These are phyloP conservation scores for Zygosaccharomyces sapae DNA, from an alignment of 1,139 yeast genomes.

Conservation along the genomic window DNA sequence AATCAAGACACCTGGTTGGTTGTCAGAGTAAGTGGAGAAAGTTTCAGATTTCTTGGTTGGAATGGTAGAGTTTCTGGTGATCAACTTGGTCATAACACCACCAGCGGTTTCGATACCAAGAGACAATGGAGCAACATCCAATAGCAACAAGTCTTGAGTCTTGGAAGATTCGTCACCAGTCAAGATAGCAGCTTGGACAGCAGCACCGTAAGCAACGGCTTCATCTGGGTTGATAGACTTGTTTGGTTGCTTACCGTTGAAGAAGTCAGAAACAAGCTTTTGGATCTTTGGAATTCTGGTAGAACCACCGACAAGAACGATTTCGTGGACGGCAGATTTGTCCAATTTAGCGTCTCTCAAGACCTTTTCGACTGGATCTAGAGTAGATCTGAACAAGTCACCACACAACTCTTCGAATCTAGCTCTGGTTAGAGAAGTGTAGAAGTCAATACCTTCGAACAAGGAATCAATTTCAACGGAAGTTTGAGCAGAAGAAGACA, in stretches of 20 bases:
- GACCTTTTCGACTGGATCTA: slow-evolving; percentile 83
- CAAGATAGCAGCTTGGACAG: slow-evolving; percentile 94
- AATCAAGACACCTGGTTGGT: slow-evolving; percentile 91
- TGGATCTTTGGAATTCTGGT: slow-evolving; percentile 94
- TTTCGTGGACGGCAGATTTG: slow-evolving; percentile 77
- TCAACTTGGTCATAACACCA: slow-evolving; percentile 89
- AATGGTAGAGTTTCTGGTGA: slow-evolving; percentile 86
- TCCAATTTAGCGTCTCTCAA: slow-evolving; percentile 75
- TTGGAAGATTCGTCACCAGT: slow-evolving; percentile 66
- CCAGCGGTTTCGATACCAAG: slow-evolving; percentile 94
- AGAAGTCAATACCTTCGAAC: slow-evolving; percentile 90
- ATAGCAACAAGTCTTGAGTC: slow-evolving; percentile 78
- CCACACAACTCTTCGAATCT: slow-evolving; percentile 87
- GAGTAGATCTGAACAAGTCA: slow-evolving; percentile 76
- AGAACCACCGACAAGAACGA: slow-evolving; percentile 88
- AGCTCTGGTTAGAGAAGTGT: slow-evolving; percentile 81
- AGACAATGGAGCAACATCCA: slow-evolving; percentile 86
- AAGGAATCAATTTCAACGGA: slow-evolving; percentile 88
- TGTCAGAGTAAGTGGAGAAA: slow-evolving; percentile 88
- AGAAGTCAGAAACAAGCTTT: slow-evolving; percentile 79
- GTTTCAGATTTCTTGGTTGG: slow-evolving; percentile 91
- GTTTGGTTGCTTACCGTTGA: slow-evolving; percentile 87
- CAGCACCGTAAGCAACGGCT: slow-evolving; percentile 98
- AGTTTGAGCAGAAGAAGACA: slow-evolving; percentile 83
- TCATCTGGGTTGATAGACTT: slow-evolving; percentile 90